A percentile compares a stretch with the other conserved stretches of the same genome.
Conservation (phyloP, 306 rosid species). For the Clitoria ternatea region DNA sequence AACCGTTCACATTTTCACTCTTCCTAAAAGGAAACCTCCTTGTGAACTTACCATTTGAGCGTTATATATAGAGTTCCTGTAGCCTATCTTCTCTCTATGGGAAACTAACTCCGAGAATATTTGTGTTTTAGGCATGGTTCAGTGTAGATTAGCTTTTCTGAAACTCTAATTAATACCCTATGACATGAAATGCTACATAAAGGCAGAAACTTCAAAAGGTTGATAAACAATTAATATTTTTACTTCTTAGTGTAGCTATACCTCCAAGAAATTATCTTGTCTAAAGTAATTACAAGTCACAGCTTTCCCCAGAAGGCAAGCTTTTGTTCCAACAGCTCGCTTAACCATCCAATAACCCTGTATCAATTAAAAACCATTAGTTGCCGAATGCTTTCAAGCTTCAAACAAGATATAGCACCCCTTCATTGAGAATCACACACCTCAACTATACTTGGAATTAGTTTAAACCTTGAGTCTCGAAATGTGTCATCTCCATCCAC, state of each 20-base stretch:
- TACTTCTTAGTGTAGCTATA: constrained; percentile 28
- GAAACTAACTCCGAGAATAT: too few species aligned
- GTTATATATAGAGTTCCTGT: too few species aligned
- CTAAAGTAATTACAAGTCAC: constrained; percentile 77
- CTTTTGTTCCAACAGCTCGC: constrained; percentile 99
- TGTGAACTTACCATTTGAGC: too few species aligned
- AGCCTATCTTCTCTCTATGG: too few species aligned
- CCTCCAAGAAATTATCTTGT: constrained; percentile 90
- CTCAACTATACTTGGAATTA: constrained; percentile 96
- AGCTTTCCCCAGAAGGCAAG: constrained; percentile 93
- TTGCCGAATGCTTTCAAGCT: neutral
- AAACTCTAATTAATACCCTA: neutral
- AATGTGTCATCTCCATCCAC: constrained; percentile 67
- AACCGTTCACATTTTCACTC: too few species aligned
- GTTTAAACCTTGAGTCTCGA: constrained; percentile 83
- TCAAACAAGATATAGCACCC: neutral
- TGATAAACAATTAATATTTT: neutral
- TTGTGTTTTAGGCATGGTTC: too few species aligned
- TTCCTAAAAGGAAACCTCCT: too few species aligned
- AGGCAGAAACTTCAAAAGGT: neutral
- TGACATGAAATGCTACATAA: neutral
- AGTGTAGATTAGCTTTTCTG: too few species aligned
- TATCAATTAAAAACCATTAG: constrained; percentile 30
- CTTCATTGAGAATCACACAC: constrained; percentile 35
- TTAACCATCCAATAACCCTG: constrained; percentile 99